Percentiles rank a stretch among this genome's conserved stretches.
These are phyloP conservation scores for Capsella bursapastoris DNA, from an alignment of 345 rosid species.

Conservation along the genomic window DNA sequence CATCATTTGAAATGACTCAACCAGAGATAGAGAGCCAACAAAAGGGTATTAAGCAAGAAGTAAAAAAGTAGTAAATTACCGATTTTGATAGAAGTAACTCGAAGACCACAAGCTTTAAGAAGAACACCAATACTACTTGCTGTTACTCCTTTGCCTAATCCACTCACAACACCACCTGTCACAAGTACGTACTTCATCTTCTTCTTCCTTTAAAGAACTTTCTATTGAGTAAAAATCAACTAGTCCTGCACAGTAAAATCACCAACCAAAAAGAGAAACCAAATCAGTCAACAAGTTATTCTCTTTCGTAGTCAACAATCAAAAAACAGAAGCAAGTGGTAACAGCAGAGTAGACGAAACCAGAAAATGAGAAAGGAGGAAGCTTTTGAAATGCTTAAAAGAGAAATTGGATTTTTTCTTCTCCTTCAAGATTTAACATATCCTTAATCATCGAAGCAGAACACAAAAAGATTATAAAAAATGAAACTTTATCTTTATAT, in stretches of 20 bases:
- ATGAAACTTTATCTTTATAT: neutral
- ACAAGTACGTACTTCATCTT: slow-evolving; percentile 65
- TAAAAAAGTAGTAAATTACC: slow-evolving; percentile 44
- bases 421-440: neutral
- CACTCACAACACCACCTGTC: slow-evolving; percentile 76
- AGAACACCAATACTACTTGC: slow-evolving; percentile 71
- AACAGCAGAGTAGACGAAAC: neutral
- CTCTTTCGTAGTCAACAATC: slow-evolving; percentile 11
- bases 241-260: slow-evolving; percentile 18
- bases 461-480: neutral
- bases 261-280: neutral
- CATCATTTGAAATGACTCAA: slow-evolving; percentile 1
- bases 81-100: slow-evolving; percentile 82
- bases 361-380: neutral
- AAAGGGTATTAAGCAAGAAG: neutral
- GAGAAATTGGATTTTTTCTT: neutral
- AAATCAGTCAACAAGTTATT: neutral
- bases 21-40: neutral
- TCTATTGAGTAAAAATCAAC: neutral
- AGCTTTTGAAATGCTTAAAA: slow-evolving; percentile 27
- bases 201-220: slow-evolving; percentile 16
- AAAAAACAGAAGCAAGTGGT: neutral
- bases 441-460: neutral
- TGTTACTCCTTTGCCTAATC: slow-evolving; percentile 75
- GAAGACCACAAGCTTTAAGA: slow-evolving; percentile 79